Conservation (phyloP, 2,329 filamentous ascomycete species). For the Nemania sp. region DNA sequence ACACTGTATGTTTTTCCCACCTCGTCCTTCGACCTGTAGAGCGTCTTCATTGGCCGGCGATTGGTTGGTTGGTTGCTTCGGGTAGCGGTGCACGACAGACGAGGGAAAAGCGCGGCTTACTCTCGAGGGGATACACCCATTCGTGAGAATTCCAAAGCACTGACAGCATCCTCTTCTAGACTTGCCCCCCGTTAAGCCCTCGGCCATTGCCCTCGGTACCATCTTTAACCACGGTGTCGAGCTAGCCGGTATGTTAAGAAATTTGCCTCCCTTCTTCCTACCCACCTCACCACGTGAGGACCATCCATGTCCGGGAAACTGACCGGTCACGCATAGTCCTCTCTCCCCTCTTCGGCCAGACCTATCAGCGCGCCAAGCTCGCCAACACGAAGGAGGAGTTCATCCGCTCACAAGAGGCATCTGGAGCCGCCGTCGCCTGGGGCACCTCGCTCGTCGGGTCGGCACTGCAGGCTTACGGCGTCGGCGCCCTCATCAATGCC, state of each 20-base stretch:
- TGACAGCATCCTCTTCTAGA: constrained; percentile 44
- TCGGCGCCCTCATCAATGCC: constrained; percentile 89
- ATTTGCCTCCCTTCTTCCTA: not conserved
- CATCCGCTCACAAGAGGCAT: constrained; percentile 88
- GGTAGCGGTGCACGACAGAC: too few species aligned
- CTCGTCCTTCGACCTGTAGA: too few species aligned
- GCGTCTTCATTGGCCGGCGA: too few species aligned
- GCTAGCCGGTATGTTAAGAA: constrained; percentile 59
- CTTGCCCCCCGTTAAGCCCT: constrained; percentile 86
- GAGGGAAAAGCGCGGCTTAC: too few species aligned
- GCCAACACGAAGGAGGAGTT: constrained; percentile 98
- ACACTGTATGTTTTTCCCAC: constrained; percentile 54
- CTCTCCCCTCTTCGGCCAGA: constrained; percentile 87
- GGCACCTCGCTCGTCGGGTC: constrained; percentile 89
- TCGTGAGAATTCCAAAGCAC: not conserved
- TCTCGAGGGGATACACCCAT: too few species aligned
- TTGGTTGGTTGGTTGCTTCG: too few species aligned
- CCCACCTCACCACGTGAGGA: too few species aligned
- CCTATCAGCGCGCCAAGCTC: constrained; percentile 88
- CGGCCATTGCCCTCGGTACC: constrained; percentile 93
- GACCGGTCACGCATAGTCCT: constrained; percentile 58
- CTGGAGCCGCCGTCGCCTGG: constrained; percentile 84
- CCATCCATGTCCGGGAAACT: not conserved
- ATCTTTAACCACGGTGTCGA: constrained; percentile 94
- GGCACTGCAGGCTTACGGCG: constrained; percentile 85